A percentile compares a stretch with the other conserved stretches of the same genome.
Evolutionary conservation across 352 stramenopile species (phyloP).

Genomic region (Phytophthora niederhauseri): DNA sequence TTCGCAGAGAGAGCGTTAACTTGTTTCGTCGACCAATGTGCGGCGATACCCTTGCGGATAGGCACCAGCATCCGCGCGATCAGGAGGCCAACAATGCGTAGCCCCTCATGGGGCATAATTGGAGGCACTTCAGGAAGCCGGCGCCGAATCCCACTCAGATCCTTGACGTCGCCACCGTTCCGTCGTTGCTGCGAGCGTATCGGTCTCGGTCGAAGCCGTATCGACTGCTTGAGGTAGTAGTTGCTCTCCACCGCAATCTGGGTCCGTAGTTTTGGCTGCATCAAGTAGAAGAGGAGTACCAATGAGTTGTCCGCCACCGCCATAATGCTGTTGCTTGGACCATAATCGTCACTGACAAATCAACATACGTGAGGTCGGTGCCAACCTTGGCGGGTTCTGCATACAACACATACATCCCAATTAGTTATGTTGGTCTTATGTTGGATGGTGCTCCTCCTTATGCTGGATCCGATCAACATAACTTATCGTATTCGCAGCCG

Average conservation of each 20-base stretch:
- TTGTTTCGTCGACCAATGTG: slow-evolving; percentile 6
- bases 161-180: background rate
- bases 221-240: slow-evolving; percentile 2
- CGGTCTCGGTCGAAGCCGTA: background rate
- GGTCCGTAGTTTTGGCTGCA: slow-evolving; percentile 1
- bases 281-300: slow-evolving; percentile 9
- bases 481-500: slow-evolving; percentile 5
- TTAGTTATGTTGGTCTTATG: slow-evolving; percentile 7
- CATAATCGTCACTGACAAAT: slow-evolving; percentile 1
- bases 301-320: slow-evolving; percentile 5
- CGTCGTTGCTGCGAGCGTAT: slow-evolving; percentile 1
- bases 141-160: background rate
- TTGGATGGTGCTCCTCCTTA: background rate
- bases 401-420: background rate
- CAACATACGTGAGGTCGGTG: background rate
- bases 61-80: slow-evolving; percentile 5
- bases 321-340: background rate
- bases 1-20: background rate
- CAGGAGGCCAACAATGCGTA: slow-evolving; percentile 2
- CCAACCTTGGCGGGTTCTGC: slow-evolving; percentile 1
- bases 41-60: slow-evolving; percentile 4
- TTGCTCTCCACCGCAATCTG: slow-evolving; percentile 10
- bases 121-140: background rate
- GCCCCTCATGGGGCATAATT: background rate
- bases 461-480: slow-evolving; percentile 8